Conservation (phyloP, 2,329 filamentous ascomycete species). For the Balansia obtecta region DNA sequence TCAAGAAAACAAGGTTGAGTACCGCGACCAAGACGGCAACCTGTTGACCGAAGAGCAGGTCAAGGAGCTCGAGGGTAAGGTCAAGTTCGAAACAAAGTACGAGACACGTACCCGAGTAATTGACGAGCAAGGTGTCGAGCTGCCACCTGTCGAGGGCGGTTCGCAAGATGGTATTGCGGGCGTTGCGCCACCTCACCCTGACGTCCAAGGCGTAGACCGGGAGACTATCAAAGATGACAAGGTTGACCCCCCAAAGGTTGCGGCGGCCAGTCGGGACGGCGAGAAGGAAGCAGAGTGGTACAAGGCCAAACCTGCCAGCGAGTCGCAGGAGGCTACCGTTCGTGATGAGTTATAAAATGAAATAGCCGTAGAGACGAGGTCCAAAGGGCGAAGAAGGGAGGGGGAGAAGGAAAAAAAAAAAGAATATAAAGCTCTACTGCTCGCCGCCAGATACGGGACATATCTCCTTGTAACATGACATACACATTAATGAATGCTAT, state of each 20-base stretch:
- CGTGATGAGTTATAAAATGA: slow-evolving; percentile 24
- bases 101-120: slow-evolving; percentile 85
- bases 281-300: slow-evolving; percentile 43
- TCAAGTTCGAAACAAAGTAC: slow-evolving; percentile 89
- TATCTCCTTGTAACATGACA: background rate
- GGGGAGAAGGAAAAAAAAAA: background rate
- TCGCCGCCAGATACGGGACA: background rate
- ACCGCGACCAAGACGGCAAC: slow-evolving; percentile 70
- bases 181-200: slow-evolving; percentile 47
- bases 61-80: slow-evolving; percentile 73
- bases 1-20: slow-evolving; percentile 77
- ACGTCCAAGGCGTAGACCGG: slow-evolving; percentile 47
- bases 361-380: too few species aligned
- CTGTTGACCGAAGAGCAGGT: slow-evolving; percentile 76
- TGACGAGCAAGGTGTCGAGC: slow-evolving; percentile 67
- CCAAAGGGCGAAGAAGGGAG: too few species aligned
- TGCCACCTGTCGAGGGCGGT: slow-evolving; percentile 35
- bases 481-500: background rate
- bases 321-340: slow-evolving; percentile 44
- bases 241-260: slow-evolving; percentile 27
- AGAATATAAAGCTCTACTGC: background rate
- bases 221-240: slow-evolving; percentile 38
- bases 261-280: slow-evolving; percentile 40
- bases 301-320: slow-evolving; percentile 50
- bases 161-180: slow-evolving; percentile 24